phyloP scores from a whole-genome alignment of 2,329 filamentous ascomycete genomes.

The Alternaria triticina region DNA sequence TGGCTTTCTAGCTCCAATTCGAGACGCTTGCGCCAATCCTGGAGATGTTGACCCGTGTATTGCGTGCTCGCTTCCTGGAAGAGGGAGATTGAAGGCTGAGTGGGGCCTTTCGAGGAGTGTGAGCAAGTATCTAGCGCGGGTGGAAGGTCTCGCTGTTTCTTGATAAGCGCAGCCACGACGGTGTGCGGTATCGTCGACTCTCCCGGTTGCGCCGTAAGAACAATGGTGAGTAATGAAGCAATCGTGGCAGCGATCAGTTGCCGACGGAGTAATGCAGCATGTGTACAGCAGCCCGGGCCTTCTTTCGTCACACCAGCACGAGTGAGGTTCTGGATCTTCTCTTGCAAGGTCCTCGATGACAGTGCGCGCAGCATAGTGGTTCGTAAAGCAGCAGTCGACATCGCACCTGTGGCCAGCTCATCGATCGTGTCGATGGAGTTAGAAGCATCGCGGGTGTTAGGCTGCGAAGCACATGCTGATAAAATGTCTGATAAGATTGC shows the following conservation, averaged over 20 bases:
- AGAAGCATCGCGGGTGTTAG: slow-evolving; percentile 8
- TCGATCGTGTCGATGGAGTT: slow-evolving; percentile 23
- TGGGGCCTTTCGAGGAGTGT: slow-evolving; percentile 12
- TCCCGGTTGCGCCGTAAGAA: slow-evolving; percentile 23
- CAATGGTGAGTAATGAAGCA: slow-evolving; percentile 36
- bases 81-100: slow-evolving; percentile 28
- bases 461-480: slow-evolving; percentile 13
- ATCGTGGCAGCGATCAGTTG: slow-evolving; percentile 31
- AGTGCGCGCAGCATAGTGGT: slow-evolving; percentile 30
- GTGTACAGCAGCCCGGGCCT: slow-evolving; percentile 18
- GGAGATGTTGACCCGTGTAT: slow-evolving; percentile 34
- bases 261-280: slow-evolving; percentile 16
- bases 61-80: slow-evolving; percentile 52
- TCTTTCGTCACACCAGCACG: background rate
- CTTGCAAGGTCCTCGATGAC: slow-evolving; percentile 33
- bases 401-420: slow-evolving; percentile 19
- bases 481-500: slow-evolving; percentile 24
- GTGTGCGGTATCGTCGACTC: slow-evolving; percentile 22
- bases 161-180: slow-evolving; percentile 31
- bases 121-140: slow-evolving; percentile 16
- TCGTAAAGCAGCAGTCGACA: slow-evolving; percentile 21
- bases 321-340: slow-evolving; percentile 27
- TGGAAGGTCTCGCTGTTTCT: slow-evolving; percentile 34
- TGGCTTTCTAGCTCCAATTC: slow-evolving; percentile 50
- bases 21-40: slow-evolving; percentile 59